A percentile compares a stretch with the other conserved stretches of the same genome.
phyloP scores from a whole-genome alignment of 495 filamentous ascomycete genomes.

The Daldinia loculata region DNA sequence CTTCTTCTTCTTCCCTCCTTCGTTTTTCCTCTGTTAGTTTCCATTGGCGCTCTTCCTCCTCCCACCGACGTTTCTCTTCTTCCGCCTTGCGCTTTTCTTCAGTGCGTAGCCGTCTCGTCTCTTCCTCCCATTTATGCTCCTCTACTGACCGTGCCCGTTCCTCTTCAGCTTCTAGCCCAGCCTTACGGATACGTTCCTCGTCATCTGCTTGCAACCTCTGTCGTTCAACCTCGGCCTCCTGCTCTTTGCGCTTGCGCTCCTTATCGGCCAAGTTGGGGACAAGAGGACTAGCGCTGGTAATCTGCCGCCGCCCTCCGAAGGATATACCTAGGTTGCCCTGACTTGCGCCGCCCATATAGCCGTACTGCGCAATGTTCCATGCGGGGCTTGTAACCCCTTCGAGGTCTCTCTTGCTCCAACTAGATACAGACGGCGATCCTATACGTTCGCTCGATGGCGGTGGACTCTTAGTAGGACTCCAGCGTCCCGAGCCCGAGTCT shows the following conservation, averaged over 20 bases:
- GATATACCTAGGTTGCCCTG: conserved; percentile 94
- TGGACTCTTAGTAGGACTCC: conserved; percentile 69
- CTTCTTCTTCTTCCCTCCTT: conserved; percentile 75
- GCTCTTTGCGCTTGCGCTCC: conserved; percentile 61
- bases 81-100: conserved; percentile 74
- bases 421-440: conserved; percentile 68
- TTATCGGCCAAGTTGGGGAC: conserved; percentile 75
- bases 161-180: conserved; percentile 75
- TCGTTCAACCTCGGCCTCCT: conserved; percentile 65
- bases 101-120: conserved; percentile 72
- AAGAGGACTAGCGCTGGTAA: conserved; percentile 80
- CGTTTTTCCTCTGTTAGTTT: conserved; percentile 81
- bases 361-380: conserved; percentile 99
- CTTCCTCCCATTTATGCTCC: conserved; percentile 81
- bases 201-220: conserved; percentile 70
- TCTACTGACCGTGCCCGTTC: conserved; percentile 72
- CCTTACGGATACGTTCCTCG: conserved; percentile 66
- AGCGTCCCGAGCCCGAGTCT: conserved; percentile 61
- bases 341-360: conserved; percentile 97
- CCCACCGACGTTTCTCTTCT: conserved; percentile 82
- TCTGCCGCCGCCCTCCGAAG: conserved; percentile 91
- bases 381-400: conserved; percentile 83
- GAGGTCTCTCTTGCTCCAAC: conserved; percentile 88
- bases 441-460: conserved; percentile 46
- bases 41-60: conserved; percentile 85